Conservation (phyloP, 2,329 filamentous ascomycete species). For the Metarhizium robertsii region DNA sequence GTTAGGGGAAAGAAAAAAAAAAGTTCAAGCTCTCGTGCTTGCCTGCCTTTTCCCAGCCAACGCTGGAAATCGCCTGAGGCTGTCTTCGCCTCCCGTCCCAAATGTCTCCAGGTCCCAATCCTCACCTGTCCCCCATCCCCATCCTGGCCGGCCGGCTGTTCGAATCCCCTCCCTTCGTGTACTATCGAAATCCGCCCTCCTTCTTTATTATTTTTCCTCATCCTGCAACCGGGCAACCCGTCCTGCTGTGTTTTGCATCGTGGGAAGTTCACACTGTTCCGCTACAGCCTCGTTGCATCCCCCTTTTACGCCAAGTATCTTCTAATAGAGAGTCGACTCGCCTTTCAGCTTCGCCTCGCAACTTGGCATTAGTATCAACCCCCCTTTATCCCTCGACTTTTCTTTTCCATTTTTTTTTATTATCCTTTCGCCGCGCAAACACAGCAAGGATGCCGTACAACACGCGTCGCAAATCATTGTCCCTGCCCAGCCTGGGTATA, state of each 20-base stretch:
- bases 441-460: constrained; percentile 72
- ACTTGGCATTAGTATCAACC: background rate
- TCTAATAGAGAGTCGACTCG: background rate
- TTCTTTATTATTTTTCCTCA: background rate
- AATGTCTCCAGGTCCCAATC: constrained; percentile 8
- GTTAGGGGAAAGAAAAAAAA: constrained; percentile 22
- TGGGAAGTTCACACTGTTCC: background rate
- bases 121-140: constrained; percentile 6
- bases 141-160: background rate
- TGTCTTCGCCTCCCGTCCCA: constrained; percentile 9
- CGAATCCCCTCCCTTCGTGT: constrained; percentile 3
- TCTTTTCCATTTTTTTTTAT: background rate
- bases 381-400: background rate
- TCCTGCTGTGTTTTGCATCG: background rate
- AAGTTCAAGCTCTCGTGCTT: constrained; percentile 27
- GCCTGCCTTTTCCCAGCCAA: constrained; percentile 16
- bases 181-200: background rate
- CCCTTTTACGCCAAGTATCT: constrained; percentile 6
- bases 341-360: constrained; percentile 8
- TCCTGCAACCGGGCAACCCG: background rate
- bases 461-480: constrained; percentile 91
- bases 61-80: constrained; percentile 15
- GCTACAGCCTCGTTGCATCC: constrained; percentile 1
- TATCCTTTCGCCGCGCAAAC: background rate
- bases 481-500: constrained; percentile 85